A percentile compares a stretch with the other conserved stretches of the same genome.
Conservation (phyloP, 768 basidiomycete species). For the Omphalotus guepiniiformis region DNA sequence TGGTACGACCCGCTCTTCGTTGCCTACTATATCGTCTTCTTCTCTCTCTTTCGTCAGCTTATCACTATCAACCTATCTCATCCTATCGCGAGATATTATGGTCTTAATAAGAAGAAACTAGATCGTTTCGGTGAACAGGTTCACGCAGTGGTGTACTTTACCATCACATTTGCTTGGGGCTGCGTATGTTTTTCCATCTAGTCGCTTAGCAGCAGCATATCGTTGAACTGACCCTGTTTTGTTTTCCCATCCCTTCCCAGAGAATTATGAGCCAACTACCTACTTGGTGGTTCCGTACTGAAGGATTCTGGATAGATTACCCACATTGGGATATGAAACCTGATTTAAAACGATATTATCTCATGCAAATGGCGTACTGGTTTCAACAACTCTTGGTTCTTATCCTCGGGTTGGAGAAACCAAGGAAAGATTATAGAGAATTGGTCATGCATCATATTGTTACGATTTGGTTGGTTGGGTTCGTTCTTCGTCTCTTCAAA, state of each 20-base stretch:
- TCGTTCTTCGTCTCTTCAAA: constrained; percentile 19
- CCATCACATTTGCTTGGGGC: constrained; percentile 49
- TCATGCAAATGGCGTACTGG: constrained; percentile 94
- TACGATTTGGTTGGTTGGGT: constrained; percentile 93
- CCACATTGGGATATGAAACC: constrained; percentile 87
- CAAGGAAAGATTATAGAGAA: constrained; percentile 86
- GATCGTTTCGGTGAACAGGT: constrained; percentile 70
- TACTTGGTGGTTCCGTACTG: constrained; percentile 82
- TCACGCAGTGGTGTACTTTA: constrained; percentile 62
- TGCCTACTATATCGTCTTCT: constrained; percentile 60
- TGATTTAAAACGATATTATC: constrained; percentile 86
- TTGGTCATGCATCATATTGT: constrained; percentile 89
- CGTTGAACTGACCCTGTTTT: constrained; percentile 1
- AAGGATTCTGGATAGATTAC: constrained; percentile 86
- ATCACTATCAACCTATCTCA: constrained; percentile 26
- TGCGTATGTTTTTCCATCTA: constrained; percentile 50
- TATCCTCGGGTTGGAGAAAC: constrained; percentile 84
- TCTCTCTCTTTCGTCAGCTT: constrained; percentile 63
- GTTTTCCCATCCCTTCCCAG: constrained; percentile 32
- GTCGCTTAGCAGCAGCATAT: too few species aligned
- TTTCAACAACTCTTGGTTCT: constrained; percentile 88
- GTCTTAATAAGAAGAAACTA: constrained; percentile 50
- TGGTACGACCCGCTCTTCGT: constrained; percentile 57
- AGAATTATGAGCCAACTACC: constrained; percentile 78
- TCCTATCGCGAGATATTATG: constrained; percentile 26